Evolutionary conservation across 2,329 filamentous ascomycete species (phyloP), one percentile per base, ranked within the genome.

Genomic region (Diaporthe ilicicola): DNA sequence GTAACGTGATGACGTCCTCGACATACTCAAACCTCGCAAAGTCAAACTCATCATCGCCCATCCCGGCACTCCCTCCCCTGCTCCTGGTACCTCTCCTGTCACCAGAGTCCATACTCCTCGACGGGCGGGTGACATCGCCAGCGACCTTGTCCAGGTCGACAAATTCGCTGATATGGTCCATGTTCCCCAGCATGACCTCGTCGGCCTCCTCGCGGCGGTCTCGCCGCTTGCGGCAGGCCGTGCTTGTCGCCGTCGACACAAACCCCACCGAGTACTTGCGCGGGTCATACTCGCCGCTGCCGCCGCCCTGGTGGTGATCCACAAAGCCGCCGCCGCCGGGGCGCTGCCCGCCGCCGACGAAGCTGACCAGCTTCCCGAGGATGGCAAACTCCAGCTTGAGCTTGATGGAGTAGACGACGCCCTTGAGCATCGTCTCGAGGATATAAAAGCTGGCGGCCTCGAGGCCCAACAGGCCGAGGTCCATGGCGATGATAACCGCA

Each of bases 91-190:
- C 51, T 3, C 32, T 50, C 15, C 53, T 32, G n/a, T 39, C 27
- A 0, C 65, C 51, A 7, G 53, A 59, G n/a, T 50, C 53, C n/a
- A 13, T 59, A 12, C 53, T 68, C 42, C 65, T 37, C 9, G 34
- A 46, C 7, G 59, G 59, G n/a, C 56, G 27, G 3, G 67, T 65
- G 34, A 65, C 37, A 3, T 70, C 67, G 22, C 29, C 39, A 1
- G 37, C 56, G 67, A 70, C 48, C 27, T 56, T 17, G 6, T 64
- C 56, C 15, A 70, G 39, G 37, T 70, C 56, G 6, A 70, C 67
- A 70, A 70, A 70, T 56, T 70, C 67, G 37, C 48, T 70, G 50
- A 70, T 70, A 27, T 68, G 66, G 44, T 70, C 67, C 67, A 70
- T 70, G 7, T 70, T 44, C 6, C 56, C 67, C 22, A 65, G 34